A percentile compares a stretch with the other conserved stretches of the same genome.
phyloP scores from a whole-genome alignment of 495 filamentous ascomycete species.

The Penicillium atrosanguineum region DNA sequence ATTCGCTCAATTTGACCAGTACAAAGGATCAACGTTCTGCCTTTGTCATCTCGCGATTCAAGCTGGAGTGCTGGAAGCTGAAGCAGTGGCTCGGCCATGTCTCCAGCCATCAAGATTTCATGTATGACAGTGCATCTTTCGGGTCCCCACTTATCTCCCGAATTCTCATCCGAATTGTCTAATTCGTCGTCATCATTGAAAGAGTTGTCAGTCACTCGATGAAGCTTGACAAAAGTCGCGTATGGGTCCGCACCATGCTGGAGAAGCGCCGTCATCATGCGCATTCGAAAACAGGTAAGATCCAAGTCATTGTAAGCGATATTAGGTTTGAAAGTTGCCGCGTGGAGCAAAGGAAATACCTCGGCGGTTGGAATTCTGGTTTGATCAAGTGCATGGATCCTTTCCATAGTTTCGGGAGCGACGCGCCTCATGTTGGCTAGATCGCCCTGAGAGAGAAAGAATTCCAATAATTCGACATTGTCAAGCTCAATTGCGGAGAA shows the following conservation, averaged over 20 bases:
- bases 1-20: too few relatives aligned
- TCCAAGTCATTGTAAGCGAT: neutral
- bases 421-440: neutral
- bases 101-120: conserved; percentile 6
- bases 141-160: neutral
- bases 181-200: too few relatives aligned
- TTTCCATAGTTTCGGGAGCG: neutral
- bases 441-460: conserved; percentile 9
- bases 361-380: neutral
- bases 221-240: conserved; percentile 4
- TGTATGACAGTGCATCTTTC: conserved; percentile 14
- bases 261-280: conserved; percentile 7
- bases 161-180: neutral
- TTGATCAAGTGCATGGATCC: neutral
- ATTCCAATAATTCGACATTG: conserved; percentile 9
- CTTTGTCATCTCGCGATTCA: conserved; percentile 13
- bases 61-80: conserved; percentile 12
- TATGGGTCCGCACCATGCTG: conserved; percentile 15
- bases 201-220: neutral
- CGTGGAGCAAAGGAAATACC: neutral
- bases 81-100: conserved; percentile 11
- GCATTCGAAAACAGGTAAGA: neutral
- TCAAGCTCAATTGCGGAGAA: conserved; percentile 11
- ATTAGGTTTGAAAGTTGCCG: neutral
- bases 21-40: conserved; percentile 13